Percentiles rank a stretch among this genome's conserved stretches.
Evolutionary conservation across 2,329 filamentous ascomycete genomes (phyloP).

Genomic region (Colletotrichum ledebouriae): DNA sequence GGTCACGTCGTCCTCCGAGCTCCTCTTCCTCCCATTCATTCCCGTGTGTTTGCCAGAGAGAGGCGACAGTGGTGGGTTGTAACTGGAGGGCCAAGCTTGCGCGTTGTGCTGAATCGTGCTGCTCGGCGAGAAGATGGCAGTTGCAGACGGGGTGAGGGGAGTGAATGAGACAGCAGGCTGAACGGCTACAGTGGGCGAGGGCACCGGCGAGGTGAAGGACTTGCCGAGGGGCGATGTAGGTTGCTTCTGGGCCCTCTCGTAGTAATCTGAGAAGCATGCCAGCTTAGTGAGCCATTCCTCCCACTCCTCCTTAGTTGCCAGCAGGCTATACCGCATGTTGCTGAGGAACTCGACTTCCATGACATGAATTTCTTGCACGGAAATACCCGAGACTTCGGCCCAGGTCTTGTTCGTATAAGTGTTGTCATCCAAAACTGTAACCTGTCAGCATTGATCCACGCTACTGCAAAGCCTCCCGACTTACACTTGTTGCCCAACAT

Average conservation of each 20-base stretch:
- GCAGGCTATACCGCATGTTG: constrained; percentile 95
- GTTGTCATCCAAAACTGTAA: constrained; percentile 91
- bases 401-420: constrained; percentile 99
- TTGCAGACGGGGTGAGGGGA: constrained; percentile 52
- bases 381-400: constrained; percentile 96
- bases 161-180: constrained; percentile 49
- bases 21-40: constrained; percentile 63
- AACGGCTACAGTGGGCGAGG: constrained; percentile 61
- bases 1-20: constrained; percentile 61
- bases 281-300: constrained; percentile 87
- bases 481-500: constrained; percentile 98
- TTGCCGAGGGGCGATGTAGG: constrained; percentile 55
- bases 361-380: constrained; percentile 94
- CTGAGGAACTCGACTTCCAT: constrained; percentile 99
- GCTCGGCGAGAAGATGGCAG: constrained; percentile 57
- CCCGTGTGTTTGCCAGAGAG: constrained; percentile 58
- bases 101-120: constrained; percentile 48
- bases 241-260: constrained; percentile 73
- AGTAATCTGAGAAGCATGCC: constrained; percentile 85
- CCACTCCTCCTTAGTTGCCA: constrained; percentile 90
- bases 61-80: constrained; percentile 61
- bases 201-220: constrained; percentile 60
- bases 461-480: constrained; percentile 47
- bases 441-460: constrained; percentile 1
- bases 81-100: constrained; percentile 56